These are phyloP conservation scores for Cryphonectria parasitica DNA, from an alignment of 2,329 filamentous ascomycete species.

Conservation along the genomic window DNA sequence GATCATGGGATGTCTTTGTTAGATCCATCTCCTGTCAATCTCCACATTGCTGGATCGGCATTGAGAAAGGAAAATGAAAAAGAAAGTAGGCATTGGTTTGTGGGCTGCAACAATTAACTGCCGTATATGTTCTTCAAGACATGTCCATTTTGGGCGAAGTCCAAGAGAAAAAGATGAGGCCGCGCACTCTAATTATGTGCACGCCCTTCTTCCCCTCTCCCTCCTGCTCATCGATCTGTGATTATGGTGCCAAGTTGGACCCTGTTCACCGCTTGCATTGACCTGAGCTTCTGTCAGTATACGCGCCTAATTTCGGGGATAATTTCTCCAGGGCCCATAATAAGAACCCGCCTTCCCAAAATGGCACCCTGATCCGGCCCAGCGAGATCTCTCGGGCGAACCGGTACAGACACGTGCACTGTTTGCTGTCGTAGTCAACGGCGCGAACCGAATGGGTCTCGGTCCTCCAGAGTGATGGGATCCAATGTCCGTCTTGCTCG, in stretches of 20 bases:
- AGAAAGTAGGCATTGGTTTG: no score
- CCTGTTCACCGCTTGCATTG: not conserved
- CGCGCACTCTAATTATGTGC: not conserved
- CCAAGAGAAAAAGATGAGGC: not conserved
- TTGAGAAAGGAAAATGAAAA: no score
- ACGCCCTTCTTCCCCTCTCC: not conserved
- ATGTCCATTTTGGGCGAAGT: not conserved
- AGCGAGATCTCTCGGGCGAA: conserved; percentile 3
- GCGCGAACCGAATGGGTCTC: not conserved
- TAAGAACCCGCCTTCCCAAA: conserved; percentile 8
- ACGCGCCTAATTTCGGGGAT: conserved; percentile 7
- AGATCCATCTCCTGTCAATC: no score
- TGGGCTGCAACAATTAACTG: no score
- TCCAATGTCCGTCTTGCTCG: not conserved
- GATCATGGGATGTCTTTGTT: no score
- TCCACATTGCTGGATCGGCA: no score
- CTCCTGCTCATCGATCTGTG: not conserved
- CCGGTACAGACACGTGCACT: conserved; percentile 7
- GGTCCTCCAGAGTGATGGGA: not conserved
- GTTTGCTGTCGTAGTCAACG: not conserved
- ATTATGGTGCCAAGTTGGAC: not conserved
- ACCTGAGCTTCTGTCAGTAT: not conserved
- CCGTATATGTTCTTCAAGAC: not conserved
- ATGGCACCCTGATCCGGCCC: conserved; percentile 1
- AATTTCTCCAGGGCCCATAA: not conserved